phyloP scores from a whole-genome alignment of 2,329 filamentous ascomycete genomes.

The Aspergillus carbonarius region DNA sequence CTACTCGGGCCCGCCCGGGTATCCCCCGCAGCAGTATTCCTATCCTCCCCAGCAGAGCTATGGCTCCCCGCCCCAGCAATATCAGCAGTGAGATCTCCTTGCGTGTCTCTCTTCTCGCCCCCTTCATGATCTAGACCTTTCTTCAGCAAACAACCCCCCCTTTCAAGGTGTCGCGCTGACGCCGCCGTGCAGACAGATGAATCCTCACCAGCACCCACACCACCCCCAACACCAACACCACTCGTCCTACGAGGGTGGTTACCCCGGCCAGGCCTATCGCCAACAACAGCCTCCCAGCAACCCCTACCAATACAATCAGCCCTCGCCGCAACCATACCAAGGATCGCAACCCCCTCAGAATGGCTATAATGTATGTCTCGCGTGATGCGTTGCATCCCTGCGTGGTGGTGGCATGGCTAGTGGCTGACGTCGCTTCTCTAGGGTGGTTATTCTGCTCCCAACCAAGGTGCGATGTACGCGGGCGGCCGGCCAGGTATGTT shows the following conservation, averaged over 20 bases:
- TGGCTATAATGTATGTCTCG: conserved; percentile 38
- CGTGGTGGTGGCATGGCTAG: neutral
- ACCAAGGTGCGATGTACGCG: conserved; percentile 34
- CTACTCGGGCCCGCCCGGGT: conserved; percentile 57
- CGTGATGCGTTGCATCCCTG: conserved; percentile 1
- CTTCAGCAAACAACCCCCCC: neutral
- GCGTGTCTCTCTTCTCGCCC: conserved; percentile 10
- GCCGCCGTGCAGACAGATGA: conserved; percentile 27
- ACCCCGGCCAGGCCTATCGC: conserved; percentile 38
- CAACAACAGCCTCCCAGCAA: conserved; percentile 43
- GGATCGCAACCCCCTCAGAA: conserved; percentile 31
- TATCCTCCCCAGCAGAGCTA: conserved; percentile 36
- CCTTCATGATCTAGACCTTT: neutral
- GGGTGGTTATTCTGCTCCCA: neutral
- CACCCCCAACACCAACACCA: conserved; percentile 31
- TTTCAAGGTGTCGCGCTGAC: conserved; percentile 3
- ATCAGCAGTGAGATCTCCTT: conserved; percentile 34
- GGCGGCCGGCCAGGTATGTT: conserved; percentile 41
- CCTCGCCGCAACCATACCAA: conserved; percentile 40
- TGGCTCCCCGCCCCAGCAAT: conserved; percentile 40
- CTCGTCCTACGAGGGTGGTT: conserved; percentile 33
- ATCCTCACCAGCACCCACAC: conserved; percentile 7
- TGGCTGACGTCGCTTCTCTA: conserved; percentile 16
- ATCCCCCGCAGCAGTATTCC: conserved; percentile 47
- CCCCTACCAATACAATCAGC: conserved; percentile 46